Percentiles rank a stretch among this genome's conserved stretches.
Conservation (phyloP, 2,329 filamentous ascomycete genomes). For the Calonectria honghensis region DNA sequence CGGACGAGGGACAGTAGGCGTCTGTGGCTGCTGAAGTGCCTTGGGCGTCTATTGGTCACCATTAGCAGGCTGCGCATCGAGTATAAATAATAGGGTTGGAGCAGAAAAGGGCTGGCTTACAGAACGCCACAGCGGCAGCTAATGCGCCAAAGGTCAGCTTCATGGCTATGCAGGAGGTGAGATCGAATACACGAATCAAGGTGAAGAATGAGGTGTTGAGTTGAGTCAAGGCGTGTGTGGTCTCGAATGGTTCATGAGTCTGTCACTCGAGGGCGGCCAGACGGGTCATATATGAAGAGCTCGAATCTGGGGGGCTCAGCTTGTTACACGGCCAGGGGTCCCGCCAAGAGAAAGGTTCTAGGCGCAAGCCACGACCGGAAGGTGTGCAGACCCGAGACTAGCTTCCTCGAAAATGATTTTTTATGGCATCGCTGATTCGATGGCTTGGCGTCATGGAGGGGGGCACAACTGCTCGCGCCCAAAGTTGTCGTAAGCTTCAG, state of each 20-base stretch:
- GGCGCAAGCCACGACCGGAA: conserved; percentile 41
- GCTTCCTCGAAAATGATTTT: conserved; percentile 21
- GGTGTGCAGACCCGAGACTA: conserved; percentile 34
- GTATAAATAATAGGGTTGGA: neutral
- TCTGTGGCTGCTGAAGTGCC: conserved; percentile 53
- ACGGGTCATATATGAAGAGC: conserved; percentile 35
- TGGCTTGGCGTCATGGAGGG: neutral
- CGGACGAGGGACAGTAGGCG: conserved; percentile 64
- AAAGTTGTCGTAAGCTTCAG: conserved; percentile 35
- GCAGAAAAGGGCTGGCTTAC: conserved; percentile 39
- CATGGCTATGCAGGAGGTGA: conserved; percentile 38
- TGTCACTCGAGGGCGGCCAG: conserved; percentile 1
- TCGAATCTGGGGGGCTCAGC: conserved; percentile 16
- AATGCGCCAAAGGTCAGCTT: conserved; percentile 47
- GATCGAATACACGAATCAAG: neutral
- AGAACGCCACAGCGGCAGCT: conserved; percentile 43
- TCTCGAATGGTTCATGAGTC: neutral
- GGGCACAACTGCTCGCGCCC: conserved; percentile 22
- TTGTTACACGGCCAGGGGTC: conserved; percentile 32
- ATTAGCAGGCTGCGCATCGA: neutral
- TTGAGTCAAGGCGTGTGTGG: neutral
- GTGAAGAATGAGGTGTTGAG: neutral
- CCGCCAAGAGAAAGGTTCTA: conserved; percentile 36
- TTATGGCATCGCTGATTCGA: conserved; percentile 32
- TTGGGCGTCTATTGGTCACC: conserved; percentile 46